Evolutionary conservation across 2,329 filamentous ascomycete species (phyloP).

Genomic region (Dactylellina drechsleri): DNA sequence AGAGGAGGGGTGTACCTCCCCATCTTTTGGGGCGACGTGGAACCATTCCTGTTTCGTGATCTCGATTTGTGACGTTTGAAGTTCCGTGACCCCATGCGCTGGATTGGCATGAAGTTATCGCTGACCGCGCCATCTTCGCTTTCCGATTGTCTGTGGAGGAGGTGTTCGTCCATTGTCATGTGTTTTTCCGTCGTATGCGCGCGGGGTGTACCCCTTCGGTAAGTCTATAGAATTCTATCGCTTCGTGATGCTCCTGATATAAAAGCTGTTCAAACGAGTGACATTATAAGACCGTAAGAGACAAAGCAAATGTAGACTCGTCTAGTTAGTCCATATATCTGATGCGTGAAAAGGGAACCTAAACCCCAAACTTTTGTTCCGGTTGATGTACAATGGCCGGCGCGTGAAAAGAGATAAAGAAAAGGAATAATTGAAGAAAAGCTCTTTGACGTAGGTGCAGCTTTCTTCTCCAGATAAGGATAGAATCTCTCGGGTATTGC

Average conservation of each 20-base stretch:
- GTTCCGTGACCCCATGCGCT: slow-evolving; percentile 48
- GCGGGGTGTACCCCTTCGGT: slow-evolving; percentile 13
- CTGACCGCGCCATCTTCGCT: slow-evolving; percentile 51
- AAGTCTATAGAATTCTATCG: slow-evolving; percentile 30
- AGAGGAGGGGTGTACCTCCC: slow-evolving; percentile 53
- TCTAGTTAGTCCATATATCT: slow-evolving; percentile 34
- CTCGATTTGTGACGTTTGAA: slow-evolving; percentile 53
- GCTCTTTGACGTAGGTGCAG: slow-evolving; percentile 18
- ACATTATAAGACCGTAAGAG: slow-evolving; percentile 53
- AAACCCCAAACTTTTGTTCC: slow-evolving; percentile 19
- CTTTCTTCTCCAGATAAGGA: slow-evolving; percentile 31
- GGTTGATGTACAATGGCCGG: slow-evolving; percentile 14
- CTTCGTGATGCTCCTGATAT: slow-evolving; percentile 29
- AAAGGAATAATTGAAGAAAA: slow-evolving; percentile 1
- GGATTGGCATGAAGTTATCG: slow-evolving; percentile 51
- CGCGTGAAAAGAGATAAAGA: slow-evolving; percentile 1
- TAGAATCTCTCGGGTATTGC: slow-evolving; percentile 15
- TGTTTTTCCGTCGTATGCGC: background rate
- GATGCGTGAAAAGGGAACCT: background rate
- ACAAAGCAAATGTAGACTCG: slow-evolving; percentile 24
- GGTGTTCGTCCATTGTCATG: slow-evolving; percentile 40
- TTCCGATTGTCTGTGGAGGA: slow-evolving; percentile 45
- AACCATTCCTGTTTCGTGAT: slow-evolving; percentile 48
- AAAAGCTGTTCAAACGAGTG: slow-evolving; percentile 48
- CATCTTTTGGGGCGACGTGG: slow-evolving; percentile 50